Evolutionary conservation across 2,329 filamentous ascomycete species (phyloP).

Genomic region (Beauveria sp.): DNA sequence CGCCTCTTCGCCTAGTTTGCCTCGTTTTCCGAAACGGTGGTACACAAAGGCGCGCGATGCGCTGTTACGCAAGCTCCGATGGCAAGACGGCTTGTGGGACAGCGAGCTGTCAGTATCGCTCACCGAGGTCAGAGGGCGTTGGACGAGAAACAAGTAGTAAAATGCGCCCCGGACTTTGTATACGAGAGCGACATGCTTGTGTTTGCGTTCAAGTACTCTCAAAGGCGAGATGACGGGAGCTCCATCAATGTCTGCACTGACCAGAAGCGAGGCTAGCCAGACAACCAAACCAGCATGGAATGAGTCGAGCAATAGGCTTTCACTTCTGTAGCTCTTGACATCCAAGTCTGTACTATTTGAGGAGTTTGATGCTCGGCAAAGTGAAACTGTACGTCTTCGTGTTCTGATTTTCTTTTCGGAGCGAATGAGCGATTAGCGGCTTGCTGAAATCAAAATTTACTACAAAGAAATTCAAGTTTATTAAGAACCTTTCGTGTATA

Average conservation of each 20-base stretch:
- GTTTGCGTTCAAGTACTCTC: not conserved
- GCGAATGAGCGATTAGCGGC: too few species aligned
- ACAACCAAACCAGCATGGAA: not conserved
- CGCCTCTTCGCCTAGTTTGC: not conserved
- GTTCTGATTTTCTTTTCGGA: too few species aligned
- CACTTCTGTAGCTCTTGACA: too few species aligned
- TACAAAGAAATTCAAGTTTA: too few species aligned
- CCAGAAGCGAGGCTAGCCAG: not conserved
- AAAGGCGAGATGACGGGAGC: not conserved
- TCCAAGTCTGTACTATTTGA: too few species aligned
- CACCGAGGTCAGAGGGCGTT: not conserved
- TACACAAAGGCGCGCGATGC: not conserved
- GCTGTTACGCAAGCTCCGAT: not conserved
- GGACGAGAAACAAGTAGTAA: not conserved
- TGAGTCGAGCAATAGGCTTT: not conserved
- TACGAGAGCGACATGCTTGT: not conserved
- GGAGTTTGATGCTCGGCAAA: too few species aligned
- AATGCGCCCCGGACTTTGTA: too few species aligned
- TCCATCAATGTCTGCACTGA: not conserved
- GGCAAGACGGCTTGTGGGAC: not conserved
- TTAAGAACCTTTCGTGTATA: too few species aligned
- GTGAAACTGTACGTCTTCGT: too few species aligned
- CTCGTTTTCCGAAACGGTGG: not conserved
- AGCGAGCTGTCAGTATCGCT: not conserved
- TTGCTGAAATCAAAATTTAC: too few species aligned